These are phyloP conservation scores for Xanthoceras sorbifolium DNA, from an alignment of 345 rosid genomes.

Conservation along the genomic window DNA sequence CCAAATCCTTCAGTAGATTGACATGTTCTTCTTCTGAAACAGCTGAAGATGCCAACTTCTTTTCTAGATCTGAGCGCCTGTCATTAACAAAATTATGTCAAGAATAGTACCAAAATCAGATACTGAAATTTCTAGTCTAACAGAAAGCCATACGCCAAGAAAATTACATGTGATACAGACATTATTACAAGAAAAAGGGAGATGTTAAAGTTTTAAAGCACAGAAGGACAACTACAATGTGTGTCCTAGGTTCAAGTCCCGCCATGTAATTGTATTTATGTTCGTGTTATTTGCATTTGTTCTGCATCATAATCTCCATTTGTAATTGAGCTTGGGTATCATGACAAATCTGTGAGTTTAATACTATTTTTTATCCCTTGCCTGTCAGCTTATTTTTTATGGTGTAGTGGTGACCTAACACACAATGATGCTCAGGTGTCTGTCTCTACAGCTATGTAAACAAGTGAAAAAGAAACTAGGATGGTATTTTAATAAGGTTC, in stretches of 20 bases:
- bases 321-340: not conserved
- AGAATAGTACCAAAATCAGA: slow-evolving; percentile 18
- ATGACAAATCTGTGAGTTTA: not conserved
- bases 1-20: slow-evolving; percentile 73
- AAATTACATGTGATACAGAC: not conserved
- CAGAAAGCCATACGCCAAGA: not conserved
- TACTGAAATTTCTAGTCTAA: slow-evolving; percentile 16
- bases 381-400: not conserved
- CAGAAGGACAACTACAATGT: not conserved
- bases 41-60: slow-evolving; percentile 67
- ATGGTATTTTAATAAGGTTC: not conserved
- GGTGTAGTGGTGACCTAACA: not conserved
- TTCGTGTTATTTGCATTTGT: not conserved
- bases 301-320: not conserved
- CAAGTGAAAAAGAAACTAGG: not conserved
- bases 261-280: not conserved
- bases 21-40: slow-evolving; percentile 74
- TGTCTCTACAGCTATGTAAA: not conserved
- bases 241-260: not conserved
- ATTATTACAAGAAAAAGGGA: not conserved
- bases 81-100: slow-evolving; percentile 22
- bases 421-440: not conserved
- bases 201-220: not conserved
- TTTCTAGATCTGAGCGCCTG: slow-evolving; percentile 72
- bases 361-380: not conserved